Evolutionary conservation across 2,329 filamentous ascomycete genomes (phyloP), one percentile per base, ranked within the genome.

Genomic region (Bipolaris victoriae): DNA sequence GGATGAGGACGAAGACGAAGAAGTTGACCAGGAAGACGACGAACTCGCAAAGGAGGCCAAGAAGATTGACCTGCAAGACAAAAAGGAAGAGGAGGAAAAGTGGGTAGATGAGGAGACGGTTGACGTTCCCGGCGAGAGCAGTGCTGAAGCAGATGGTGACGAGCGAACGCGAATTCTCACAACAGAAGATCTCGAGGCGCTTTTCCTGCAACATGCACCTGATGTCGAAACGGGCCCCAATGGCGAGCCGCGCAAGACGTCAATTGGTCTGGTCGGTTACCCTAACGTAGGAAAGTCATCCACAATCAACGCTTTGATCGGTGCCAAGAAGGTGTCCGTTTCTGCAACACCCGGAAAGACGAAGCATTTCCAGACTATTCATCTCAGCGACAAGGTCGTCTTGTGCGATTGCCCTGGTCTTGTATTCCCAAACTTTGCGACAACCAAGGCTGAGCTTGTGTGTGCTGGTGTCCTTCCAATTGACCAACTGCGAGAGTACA

Each of bases 201-300:
- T 98, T 5, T 97, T 99, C 79, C 80, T 98, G 16, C 80, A 87
- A 66, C 89, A 96, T 74, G 86, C 88, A 2, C 88, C 87, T 3
- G 79, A 84, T 43, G 82, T 86, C 26, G 78, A 81, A 53, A 76
- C 79, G 7, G 79, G 82, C 53, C 75, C 81, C 1, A 80, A 83
- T 24, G 69, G 72, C 26, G 75, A 79, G 37, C 81, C 80, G 57
- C 79, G 82, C 52, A 97, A 96, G 77, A 89, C 93, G 4, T 88
- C 92, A 63, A 95, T 99, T 66, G 95, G 95, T 68, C 83, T 99
- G 18, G 95, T 99, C 36, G 95, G 95, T 57, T 99, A 99, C 78
- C 95, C 95, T 71, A 99, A 99, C 80, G 95, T 99, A 62, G 95
- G 95, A 79, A 99, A 99, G 80, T 99, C 96, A 1, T 97, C 93